Evolutionary conservation across 352 stramenopile genomes (phyloP).

Genomic region (Pythium dissimile): DNA sequence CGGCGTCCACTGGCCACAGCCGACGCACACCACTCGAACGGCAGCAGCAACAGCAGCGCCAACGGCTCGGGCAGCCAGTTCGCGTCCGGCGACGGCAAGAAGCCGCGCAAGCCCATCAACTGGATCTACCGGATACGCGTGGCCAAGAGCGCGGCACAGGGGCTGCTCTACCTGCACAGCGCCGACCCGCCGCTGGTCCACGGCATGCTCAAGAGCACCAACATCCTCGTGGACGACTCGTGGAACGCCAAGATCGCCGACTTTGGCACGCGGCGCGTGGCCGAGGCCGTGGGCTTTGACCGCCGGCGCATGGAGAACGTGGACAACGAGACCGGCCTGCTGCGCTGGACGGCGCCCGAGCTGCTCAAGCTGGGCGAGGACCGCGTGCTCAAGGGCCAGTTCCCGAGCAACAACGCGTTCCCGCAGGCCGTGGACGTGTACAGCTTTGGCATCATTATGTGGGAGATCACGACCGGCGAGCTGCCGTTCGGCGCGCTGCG

Average conservation of each 20-base stretch:
- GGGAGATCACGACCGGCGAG: conserved; percentile 83
- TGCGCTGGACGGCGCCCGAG: conserved; percentile 78
- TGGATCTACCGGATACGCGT: conserved; percentile 80
- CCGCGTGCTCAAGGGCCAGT: conserved; percentile 54
- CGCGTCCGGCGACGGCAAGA: conserved; percentile 26
- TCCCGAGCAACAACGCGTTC: conserved; percentile 36
- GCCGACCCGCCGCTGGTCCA: conserved; percentile 82
- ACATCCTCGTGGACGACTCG: conserved; percentile 87
- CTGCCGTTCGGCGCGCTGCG: conserved; percentile 65
- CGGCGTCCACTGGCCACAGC: conserved; percentile 3
- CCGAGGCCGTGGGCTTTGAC: conserved; percentile 75
- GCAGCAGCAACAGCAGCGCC: conserved; percentile 5
- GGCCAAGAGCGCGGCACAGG: conserved; percentile 71
- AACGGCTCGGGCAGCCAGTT: conserved; percentile 9
- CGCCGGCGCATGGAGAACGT: conserved; percentile 55
- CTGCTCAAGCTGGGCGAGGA: conserved; percentile 79
- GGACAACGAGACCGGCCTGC: conserved; percentile 47
- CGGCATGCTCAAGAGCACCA: conserved; percentile 85
- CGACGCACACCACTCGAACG: neutral
- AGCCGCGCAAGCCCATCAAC: conserved; percentile 60
- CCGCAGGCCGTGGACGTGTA: conserved; percentile 86
- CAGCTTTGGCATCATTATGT: conserved; percentile 87
- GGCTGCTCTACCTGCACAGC: conserved; percentile 82
- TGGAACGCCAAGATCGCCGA: conserved; percentile 89
- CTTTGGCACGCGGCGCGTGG: conserved; percentile 78